phyloP scores from a whole-genome alignment of 352 stramenopile species.

The Phytophthora pistaciae region DNA sequence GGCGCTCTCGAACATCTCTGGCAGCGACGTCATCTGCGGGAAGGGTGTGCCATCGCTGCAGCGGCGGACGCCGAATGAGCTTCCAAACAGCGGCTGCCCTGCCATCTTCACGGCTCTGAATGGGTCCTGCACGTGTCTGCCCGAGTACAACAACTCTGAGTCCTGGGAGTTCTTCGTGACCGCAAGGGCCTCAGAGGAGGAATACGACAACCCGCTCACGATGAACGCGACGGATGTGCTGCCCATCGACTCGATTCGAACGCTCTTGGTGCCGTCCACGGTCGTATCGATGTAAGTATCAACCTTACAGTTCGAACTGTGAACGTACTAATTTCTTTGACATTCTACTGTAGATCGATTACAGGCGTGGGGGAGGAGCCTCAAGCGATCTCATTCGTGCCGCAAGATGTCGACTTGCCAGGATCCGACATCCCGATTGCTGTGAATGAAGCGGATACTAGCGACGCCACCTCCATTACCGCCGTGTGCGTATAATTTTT shows the following conservation, averaged over 20 bases:
- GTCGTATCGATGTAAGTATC: constrained; percentile 39
- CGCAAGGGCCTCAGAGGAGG: constrained; percentile 8
- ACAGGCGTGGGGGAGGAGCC: constrained; percentile 27
- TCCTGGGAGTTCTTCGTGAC: constrained; percentile 47
- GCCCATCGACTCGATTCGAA: constrained; percentile 44
- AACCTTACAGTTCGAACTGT: too few species aligned
- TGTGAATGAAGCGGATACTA: constrained; percentile 32
- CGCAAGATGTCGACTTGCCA: constrained; percentile 33
- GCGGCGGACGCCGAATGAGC: constrained; percentile 20
- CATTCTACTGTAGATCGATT: constrained; percentile 19
- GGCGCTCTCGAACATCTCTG: constrained; percentile 37
- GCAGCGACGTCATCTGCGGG: constrained; percentile 40
- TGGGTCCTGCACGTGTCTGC: constrained; percentile 56
- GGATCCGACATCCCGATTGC: constrained; percentile 33
- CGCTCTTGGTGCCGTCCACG: constrained; percentile 42
- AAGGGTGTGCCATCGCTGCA: constrained; percentile 45
- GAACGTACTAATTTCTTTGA: neutral
- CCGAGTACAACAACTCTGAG: constrained; percentile 24
- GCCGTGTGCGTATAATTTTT: constrained; percentile 25
- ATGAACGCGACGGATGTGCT: constrained; percentile 31
- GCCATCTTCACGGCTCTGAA: constrained; percentile 43
- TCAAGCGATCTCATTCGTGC: constrained; percentile 35
- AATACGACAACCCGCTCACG: constrained; percentile 12
- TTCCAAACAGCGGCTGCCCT: constrained; percentile 50
- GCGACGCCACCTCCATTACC: constrained; percentile 25